Base-by-base conservation (phyloP, 768 basidiomycete species). In the Mrakia gelida region DNA sequence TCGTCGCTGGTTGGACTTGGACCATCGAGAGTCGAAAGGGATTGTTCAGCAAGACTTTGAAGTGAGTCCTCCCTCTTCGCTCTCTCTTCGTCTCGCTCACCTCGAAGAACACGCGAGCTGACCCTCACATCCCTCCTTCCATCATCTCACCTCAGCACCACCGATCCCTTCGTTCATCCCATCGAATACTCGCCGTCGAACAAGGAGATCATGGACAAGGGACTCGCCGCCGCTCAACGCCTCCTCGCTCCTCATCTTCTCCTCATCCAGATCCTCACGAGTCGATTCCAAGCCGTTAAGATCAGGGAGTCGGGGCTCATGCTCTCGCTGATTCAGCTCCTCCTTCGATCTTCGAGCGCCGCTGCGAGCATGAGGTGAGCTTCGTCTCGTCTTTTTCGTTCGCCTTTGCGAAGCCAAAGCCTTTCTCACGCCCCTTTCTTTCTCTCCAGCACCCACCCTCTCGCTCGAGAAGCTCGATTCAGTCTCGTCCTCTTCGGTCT, bases 401-500 rank as follows among this genome's bases (percentile, higher is more conserved):
- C 43, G 23, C 68, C 56, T 75, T 13, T 26, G 74, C 41, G 16
- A 11, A 23, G 67, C 15, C 38, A 7, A 13, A 63, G 30, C 41
- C 74, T 0, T 6, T 18, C 56, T 62, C 16, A 49, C 41, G 32
- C 30, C 6, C 23, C 28, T 70, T 54, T 43, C 15, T 0, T 41
- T 26, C 18, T 13, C 38, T 41, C 71, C 81, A 98, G 96, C 80
- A 95, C 93, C 0, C 95, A 98, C 84, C 89, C 95, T 0, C 87
- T 98, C 49, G 92, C 96, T 41, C 90, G 95, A 61, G 95, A 98
- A 86, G 88, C 91, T 0, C 89, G 94, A 23, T 96, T 96, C 83
- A 91, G 93, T 0, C 90, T 99, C 83, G 87, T 98, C 26, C 86
- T 95, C 4, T 96, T 99, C 82, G 96, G 93, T 0, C 94, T 98